These are phyloP conservation scores for Lecanicillium sp. DNA, from an alignment of 2,329 filamentous ascomycete species.

Conservation along the genomic window DNA sequence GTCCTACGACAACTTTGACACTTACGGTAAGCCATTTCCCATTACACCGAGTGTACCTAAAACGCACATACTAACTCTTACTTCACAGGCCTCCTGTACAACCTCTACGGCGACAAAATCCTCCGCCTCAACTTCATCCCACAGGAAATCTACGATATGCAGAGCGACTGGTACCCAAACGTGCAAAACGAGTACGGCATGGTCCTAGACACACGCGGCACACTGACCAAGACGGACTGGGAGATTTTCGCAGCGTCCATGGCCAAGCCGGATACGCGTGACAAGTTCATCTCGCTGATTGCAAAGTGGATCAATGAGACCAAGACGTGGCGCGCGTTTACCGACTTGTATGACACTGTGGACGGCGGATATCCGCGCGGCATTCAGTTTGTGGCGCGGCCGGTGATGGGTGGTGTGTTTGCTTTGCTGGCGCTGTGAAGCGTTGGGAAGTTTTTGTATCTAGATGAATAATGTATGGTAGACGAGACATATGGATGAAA, in stretches of 20 bases:
- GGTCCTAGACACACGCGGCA: constrained; percentile 71
- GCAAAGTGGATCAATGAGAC: constrained; percentile 71
- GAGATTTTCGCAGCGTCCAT: constrained; percentile 78
- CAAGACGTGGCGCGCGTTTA: constrained; percentile 59
- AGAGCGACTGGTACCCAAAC: constrained; percentile 67
- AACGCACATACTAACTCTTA: not conserved
- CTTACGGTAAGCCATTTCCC: constrained; percentile 29
- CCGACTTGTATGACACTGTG: constrained; percentile 69
- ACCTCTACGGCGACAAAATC: constrained; percentile 70
- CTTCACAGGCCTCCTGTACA: constrained; percentile 53
- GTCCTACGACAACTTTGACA: constrained; percentile 58
- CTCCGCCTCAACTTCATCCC: constrained; percentile 73
- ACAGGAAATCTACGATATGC: constrained; percentile 64
- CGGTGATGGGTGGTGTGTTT: constrained; percentile 75
- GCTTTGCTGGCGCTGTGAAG: constrained; percentile 57
- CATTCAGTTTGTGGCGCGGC: constrained; percentile 65
- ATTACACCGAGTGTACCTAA: constrained; percentile 23
- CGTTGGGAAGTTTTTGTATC: too few relatives aligned
- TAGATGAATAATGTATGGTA: too few relatives aligned
- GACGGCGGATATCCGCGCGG: constrained; percentile 57
- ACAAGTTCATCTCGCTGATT: constrained; percentile 59
- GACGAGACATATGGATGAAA: too few relatives aligned
- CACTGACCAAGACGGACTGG: constrained; percentile 84
- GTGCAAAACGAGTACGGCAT: constrained; percentile 71
- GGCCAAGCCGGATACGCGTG: constrained; percentile 48